phyloP scores from a whole-genome alignment of 169 alveolate species.

The Babesia sp. region DNA sequence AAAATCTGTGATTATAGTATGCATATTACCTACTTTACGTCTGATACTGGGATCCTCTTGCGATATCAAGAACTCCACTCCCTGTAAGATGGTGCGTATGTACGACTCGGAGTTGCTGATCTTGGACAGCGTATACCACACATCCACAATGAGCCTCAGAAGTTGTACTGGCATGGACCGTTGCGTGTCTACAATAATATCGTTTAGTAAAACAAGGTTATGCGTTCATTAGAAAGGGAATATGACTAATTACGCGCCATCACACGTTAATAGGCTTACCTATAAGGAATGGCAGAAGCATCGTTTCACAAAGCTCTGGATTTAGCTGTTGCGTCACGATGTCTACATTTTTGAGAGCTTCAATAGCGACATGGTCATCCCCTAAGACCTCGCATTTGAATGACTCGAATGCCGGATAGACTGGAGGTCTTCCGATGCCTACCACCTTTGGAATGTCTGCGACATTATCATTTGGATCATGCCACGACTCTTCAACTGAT shows the following conservation, averaged over 20 bases:
- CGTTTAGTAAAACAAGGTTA: too few species aligned
- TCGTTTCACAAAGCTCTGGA: slow-evolving; percentile 39
- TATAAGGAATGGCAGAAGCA: slow-evolving; percentile 53
- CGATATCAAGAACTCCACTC: slow-evolving; percentile 41
- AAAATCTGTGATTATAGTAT: neutral
- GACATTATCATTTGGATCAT: neutral
- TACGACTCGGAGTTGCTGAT: slow-evolving; percentile 12
- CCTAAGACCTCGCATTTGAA: slow-evolving; percentile 36
- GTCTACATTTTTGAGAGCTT: slow-evolving; percentile 60
- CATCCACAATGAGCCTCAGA: slow-evolving; percentile 10
- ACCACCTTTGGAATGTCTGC: too few species aligned
- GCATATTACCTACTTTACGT: slow-evolving; percentile 23
- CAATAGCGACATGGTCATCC: slow-evolving; percentile 28
- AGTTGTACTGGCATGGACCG: slow-evolving; percentile 2
- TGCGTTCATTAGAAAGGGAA: neutral
- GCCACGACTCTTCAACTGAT: too few species aligned
- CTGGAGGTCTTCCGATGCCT: too few species aligned
- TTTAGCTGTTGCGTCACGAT: slow-evolving; percentile 59
- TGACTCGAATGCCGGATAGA: slow-evolving; percentile 36
- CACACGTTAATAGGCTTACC: slow-evolving; percentile 12
- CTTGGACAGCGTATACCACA: slow-evolving; percentile 60
- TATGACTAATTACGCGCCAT: neutral
- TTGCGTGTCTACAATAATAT: slow-evolving; percentile 42
- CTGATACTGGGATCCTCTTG: slow-evolving; percentile 58
- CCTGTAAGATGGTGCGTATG: slow-evolving; percentile 31